These are phyloP conservation scores for Brassica juncea DNA, from an alignment of 345 rosid genomes.

Conservation along the genomic window DNA sequence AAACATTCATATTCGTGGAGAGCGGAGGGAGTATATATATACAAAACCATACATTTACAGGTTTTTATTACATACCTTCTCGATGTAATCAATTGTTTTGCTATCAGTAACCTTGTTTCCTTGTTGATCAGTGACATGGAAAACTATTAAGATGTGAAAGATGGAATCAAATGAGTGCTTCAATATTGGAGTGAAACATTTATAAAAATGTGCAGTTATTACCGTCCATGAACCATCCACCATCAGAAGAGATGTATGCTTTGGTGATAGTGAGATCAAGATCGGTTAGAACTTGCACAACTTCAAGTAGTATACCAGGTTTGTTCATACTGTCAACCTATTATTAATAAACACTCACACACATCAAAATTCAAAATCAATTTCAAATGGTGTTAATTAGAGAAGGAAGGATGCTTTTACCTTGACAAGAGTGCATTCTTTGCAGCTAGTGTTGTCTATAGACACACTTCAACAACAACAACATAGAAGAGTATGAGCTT, in stretches of 20 bases:
- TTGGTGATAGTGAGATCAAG: conserved; percentile 85
- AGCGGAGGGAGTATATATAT: background rate
- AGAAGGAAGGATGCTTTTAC: conserved; percentile 40
- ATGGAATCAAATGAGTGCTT: conserved; percentile 1
- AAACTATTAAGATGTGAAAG: conserved; percentile 48
- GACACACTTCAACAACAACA: conserved; percentile 63
- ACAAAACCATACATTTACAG: background rate
- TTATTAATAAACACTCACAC: background rate
- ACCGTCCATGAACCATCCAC: conserved; percentile 99
- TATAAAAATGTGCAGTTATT: conserved; percentile 6
- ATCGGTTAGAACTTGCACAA: conserved; percentile 85
- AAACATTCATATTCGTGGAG: too few relatives aligned
- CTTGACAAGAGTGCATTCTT: conserved; percentile 74
- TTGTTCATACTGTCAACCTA: conserved; percentile 95
- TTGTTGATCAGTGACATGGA: conserved; percentile 87
- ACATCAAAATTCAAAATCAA: background rate
- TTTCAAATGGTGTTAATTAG: background rate
- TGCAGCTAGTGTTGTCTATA: conserved; percentile 75
- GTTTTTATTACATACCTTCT: conserved; percentile 42
- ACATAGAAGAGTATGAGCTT: background rate
- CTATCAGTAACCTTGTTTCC: conserved; percentile 74
- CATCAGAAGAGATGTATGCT: conserved; percentile 95
- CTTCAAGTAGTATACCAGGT: conserved; percentile 93
- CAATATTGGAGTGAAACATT: background rate
- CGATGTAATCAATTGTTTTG: conserved; percentile 79